Percentiles rank a stretch among this genome's conserved stretches.
phyloP scores from a whole-genome alignment of 2,329 filamentous ascomycete species.

The Emmonsiellopsis sp. region DNA sequence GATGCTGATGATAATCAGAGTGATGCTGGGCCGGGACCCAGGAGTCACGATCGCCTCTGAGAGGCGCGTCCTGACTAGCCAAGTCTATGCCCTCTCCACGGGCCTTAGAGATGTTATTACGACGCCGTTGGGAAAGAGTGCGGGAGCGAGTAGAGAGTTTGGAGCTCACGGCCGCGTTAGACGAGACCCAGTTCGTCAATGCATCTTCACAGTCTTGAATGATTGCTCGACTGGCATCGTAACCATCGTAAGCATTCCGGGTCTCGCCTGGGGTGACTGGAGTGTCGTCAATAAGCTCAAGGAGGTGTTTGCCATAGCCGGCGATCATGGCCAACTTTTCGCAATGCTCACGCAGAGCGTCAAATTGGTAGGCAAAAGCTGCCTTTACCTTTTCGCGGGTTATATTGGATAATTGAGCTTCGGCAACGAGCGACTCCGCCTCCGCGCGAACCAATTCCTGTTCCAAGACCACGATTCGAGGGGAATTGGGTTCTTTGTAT shows the following conservation, averaged over 20 bases:
- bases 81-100: conserved; percentile 69
- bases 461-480: conserved; percentile 93
- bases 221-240: conserved; percentile 95
- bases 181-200: conserved; percentile 90
- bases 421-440: conserved; percentile 95
- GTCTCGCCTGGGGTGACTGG: conserved; percentile 97
- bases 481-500: conserved; percentile 98
- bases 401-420: conserved; percentile 97
- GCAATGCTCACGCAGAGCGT: conserved; percentile 91
- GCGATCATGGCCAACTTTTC: conserved; percentile 98
- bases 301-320: conserved; percentile 94
- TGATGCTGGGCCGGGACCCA: conserved; percentile 69
- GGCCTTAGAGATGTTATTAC: conserved; percentile 57
- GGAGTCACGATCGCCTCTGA: conserved; percentile 65
- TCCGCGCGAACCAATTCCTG: conserved; percentile 97
- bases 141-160: conserved; percentile 81
- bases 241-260: conserved; percentile 89
- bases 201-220: conserved; percentile 98
- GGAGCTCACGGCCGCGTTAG: conserved; percentile 78
- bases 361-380: conserved; percentile 96
- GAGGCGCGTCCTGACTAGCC: conserved; percentile 67
- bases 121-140: conserved; percentile 75
- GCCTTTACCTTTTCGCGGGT: conserved; percentile 99
- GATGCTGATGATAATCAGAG: conserved; percentile 28
- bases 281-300: conserved; percentile 91